Evolutionary conservation across 805 yeast species (phyloP).

Genomic region (Pichia paraexigua): DNA sequence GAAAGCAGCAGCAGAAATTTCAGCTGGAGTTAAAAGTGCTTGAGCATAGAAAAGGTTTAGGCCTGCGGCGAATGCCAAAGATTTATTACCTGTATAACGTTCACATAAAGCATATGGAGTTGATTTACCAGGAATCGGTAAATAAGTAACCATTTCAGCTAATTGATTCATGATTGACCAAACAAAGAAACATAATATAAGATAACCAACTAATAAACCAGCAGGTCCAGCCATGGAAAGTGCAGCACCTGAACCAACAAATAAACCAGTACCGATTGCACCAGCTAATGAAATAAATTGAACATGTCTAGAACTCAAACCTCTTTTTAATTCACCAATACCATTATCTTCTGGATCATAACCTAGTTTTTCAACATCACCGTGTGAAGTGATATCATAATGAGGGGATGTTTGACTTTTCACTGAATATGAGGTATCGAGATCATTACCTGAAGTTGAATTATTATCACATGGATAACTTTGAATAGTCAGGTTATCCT

Average conservation of each 20-base stretch:
- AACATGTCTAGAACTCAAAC: conserved; percentile 39
- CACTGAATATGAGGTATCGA: neutral
- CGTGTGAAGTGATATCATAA: neutral
- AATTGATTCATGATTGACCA: conserved; percentile 56
- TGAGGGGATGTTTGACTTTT: neutral
- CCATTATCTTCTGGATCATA: conserved; percentile 5
- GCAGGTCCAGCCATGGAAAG: conserved; percentile 28
- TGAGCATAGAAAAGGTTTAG: conserved; percentile 30
- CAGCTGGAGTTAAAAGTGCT: conserved; percentile 34
- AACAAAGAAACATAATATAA: conserved; percentile 53
- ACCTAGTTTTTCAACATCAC: conserved; percentile 3
- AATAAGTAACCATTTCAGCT: conserved; percentile 59
- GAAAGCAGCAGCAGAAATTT: conserved; percentile 54
- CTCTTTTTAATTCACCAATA: conserved; percentile 23
- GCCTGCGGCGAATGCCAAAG: conserved; percentile 30
- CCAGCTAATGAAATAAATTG: conserved; percentile 69
- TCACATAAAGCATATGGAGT: conserved; percentile 24
- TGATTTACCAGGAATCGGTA: conserved; percentile 50
- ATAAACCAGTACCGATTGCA: conserved; percentile 58
- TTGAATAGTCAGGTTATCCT: neutral
- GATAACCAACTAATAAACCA: conserved; percentile 46
- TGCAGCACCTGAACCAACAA: conserved; percentile 42
- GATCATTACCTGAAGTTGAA: neutral
- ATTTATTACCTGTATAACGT: conserved; percentile 24
- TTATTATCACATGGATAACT: neutral